Evolutionary conservation across 768 basidiomycete genomes (phyloP).

Genomic region (Mycena venus): DNA sequence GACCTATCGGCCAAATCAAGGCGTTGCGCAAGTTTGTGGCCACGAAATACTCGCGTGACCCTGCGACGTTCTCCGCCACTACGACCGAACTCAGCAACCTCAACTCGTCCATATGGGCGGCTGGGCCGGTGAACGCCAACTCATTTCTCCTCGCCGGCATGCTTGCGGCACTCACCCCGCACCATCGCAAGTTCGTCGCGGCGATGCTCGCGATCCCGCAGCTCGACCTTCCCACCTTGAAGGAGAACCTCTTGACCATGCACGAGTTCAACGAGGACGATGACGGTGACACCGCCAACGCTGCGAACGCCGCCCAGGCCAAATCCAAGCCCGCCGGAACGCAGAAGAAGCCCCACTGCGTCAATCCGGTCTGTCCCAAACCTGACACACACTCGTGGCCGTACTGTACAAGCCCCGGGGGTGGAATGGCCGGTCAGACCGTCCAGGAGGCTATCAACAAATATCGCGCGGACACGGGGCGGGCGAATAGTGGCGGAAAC

Average conservation of each 20-base stretch:
- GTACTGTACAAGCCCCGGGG: slow-evolving; percentile 6
- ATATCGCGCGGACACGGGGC: background rate
- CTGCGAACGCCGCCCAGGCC: background rate
- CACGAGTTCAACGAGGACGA: background rate
- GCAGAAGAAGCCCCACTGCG: background rate
- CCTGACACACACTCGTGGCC: background rate
- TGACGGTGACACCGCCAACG: background rate
- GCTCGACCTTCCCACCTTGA: background rate
- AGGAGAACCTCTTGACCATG: background rate
- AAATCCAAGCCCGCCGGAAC: background rate
- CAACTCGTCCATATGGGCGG: background rate
- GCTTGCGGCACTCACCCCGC: background rate
- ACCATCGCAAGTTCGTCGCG: background rate
- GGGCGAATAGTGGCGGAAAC: background rate
- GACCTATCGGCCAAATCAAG: background rate
- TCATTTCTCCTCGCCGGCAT: background rate
- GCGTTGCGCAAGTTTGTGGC: background rate
- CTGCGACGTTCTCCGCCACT: background rate
- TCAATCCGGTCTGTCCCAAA: background rate
- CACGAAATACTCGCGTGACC: background rate
- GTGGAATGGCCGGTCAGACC: slow-evolving; percentile 20
- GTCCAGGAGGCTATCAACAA: background rate
- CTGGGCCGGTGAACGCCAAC: background rate
- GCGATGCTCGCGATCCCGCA: background rate
- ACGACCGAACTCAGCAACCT: background rate